Base-by-base conservation (phyloP, 768 basidiomycete species). In the Cubamyces lactineus region DNA sequence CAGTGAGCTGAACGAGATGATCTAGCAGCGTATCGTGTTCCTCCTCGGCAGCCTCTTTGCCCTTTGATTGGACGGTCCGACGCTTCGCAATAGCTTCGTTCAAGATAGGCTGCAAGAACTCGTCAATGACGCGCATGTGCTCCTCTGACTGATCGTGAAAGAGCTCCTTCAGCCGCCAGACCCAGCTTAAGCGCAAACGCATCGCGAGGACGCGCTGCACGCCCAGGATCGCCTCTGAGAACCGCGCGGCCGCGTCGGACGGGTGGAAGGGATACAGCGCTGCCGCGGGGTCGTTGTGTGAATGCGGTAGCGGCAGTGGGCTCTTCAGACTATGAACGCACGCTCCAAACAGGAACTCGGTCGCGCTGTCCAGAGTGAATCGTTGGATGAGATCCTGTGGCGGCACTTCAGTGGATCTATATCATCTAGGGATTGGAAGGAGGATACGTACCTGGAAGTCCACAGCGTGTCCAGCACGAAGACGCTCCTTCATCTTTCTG, bases 291-390 rank as follows among this genome's bases (percentile, higher is more conserved):
- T 55, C 53, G 26, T 50, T 50, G 19, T 59, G 26, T 12, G 57
- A 49, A 19, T 59, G 51, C 7, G 57, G 57, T 2, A 59, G 26
- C 11, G 34, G 34, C 34, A 34, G 34, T 34, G 34, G 34, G 1
- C 66, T 71, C 13, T 66, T 59, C 16, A 84, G 73, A 38, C 76
- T 76, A 66, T 80, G 47, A 2, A 83, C 74, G 39, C 77, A 75
- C 40, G 71, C 67, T 5, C 80, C 83, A 56, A 84, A 84, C 47
- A 85, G 71, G 63, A 83, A 85, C 57, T 83, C 80, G 2, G 83
- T 78, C 0, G 85, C 84, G 5, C 82, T 75, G 68, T 84, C 83
- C 40, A 84, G 75, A 0, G 82, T 80, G 62, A 84, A 81, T 45
- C 81, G 77, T 1, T 75, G 75, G 23, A 83, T 67, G 7, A 78